phyloP scores from a whole-genome alignment of 1,284 basidiomycete species.

The Puccinia triticina region DNA sequence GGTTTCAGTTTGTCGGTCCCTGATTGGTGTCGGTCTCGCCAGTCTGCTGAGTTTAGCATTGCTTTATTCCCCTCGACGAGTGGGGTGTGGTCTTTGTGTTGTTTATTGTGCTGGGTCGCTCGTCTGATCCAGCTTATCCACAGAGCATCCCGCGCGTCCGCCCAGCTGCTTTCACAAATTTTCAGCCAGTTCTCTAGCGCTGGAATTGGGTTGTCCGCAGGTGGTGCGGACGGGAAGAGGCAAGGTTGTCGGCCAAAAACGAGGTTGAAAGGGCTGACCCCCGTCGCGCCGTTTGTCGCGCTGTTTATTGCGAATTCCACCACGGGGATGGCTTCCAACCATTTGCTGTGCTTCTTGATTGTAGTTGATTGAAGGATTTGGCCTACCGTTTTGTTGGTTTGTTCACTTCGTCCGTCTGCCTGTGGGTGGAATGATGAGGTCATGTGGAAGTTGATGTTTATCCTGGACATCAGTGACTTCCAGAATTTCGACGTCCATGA shows the following conservation, averaged over 20 bases:
- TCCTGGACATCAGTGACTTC: slow-evolving; percentile 46
- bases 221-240: slow-evolving; percentile 52
- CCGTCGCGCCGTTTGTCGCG: slow-evolving; percentile 52
- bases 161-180: neutral
- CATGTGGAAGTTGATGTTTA: neutral
- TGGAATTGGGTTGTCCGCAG: neutral
- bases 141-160: neutral
- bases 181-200: neutral
- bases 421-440: slow-evolving; percentile 54
- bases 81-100: neutral
- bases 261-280: slow-evolving; percentile 51
- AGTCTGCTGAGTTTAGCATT: neutral
- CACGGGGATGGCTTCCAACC: slow-evolving; percentile 44
- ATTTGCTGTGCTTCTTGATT: slow-evolving; percentile 55
- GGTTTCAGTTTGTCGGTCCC: neutral
- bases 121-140: neutral
- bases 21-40: neutral
- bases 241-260: neutral
- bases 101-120: slow-evolving; percentile 7
- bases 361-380: slow-evolving; percentile 52
- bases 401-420: slow-evolving; percentile 53
- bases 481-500: slow-evolving; percentile 57
- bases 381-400: slow-evolving; percentile 58
- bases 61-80: neutral
- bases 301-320: slow-evolving; percentile 12